Base-by-base conservation (phyloP, 1,284 basidiomycete genomes). In the Porogramme epimiltina region DNA sequence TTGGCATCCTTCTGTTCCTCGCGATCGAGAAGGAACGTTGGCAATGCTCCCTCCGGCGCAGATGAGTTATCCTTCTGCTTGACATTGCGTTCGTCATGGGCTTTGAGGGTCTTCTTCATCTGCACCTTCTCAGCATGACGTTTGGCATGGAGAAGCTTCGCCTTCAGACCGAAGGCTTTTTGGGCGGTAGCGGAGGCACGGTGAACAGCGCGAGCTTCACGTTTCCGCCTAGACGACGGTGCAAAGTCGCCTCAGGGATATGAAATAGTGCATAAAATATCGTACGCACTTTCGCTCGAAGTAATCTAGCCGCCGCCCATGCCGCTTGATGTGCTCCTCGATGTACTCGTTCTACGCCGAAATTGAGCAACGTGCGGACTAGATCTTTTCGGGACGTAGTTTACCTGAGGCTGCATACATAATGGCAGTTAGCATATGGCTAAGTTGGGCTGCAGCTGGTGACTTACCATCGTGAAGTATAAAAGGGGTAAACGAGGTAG, bases 91-190 rank as follows among this genome's bases (percentile, higher is more conserved):
- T 99, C 95, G 74, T 99, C 97, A 77, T 99, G 97, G 25, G 95
- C 94, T 71, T 98, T 98, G 75, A 99, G 88, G 37, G 94, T 96
- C 81, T 99, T 99, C 76, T 96, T 97, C 79, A 99, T 91, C 70
- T 96, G 94, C 41, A 99, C 91, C 78, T 99, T 99, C 77, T 99
- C 93, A 36, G 93, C 85, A 73, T 98, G 93, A 53, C 95, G 89
- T 73, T 91, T 95, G 50, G 93, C 93, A 70, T 99, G 97, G 28
- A 98, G 85, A 40, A 99, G 80, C 76, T 99, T 99, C 65, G 95
- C 97, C 78, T 98, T 98, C 64, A 98, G 80, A 74, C 97, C 97
- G 62, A 95, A 95, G 39, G 92, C 85, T 71, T 96, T 95, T 75
- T 98, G 95, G 15, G 95, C 93, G 51, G 86, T 77, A 16, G 89